A percentile compares a stretch with the other conserved stretches of the same genome.
Conservation (phyloP, 495 filamentous ascomycete genomes). For the Aspergillus kassunensis region DNA sequence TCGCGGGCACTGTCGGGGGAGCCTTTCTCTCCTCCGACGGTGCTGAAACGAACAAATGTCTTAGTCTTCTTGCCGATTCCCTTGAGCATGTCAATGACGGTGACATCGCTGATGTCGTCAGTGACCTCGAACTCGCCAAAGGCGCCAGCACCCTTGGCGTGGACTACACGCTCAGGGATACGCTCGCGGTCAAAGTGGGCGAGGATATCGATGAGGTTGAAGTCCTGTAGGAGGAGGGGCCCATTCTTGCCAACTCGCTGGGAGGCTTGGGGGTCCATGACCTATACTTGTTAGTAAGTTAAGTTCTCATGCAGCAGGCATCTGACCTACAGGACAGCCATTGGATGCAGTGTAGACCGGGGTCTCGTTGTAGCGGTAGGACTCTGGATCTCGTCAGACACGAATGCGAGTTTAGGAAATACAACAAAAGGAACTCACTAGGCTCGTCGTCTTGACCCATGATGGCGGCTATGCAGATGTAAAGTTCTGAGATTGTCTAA, state of each 20-base stretch:
- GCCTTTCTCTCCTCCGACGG: slow-evolving; percentile 65
- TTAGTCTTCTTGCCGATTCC: slow-evolving; percentile 65
- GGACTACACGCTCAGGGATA: slow-evolving; percentile 71
- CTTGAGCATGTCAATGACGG: slow-evolving; percentile 52
- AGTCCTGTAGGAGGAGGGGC: slow-evolving; percentile 59
- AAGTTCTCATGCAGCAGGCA: background rate
- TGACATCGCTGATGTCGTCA: slow-evolving; percentile 55
- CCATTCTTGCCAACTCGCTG: slow-evolving; percentile 61
- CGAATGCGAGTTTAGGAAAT: background rate
- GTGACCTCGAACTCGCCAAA: slow-evolving; percentile 74
- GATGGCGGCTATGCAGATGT: slow-evolving; percentile 12
- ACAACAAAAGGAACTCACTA: slow-evolving; percentile 18
- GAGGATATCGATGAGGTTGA: slow-evolving; percentile 61
- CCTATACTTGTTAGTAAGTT: slow-evolving; percentile 21
- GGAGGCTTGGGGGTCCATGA: slow-evolving; percentile 54
- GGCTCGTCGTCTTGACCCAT: slow-evolving; percentile 38
- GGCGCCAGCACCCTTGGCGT: slow-evolving; percentile 77
- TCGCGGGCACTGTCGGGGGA: slow-evolving; percentile 67
- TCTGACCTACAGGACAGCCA: slow-evolving; percentile 45
- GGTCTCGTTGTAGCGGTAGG: slow-evolving; percentile 54
- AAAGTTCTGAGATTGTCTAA: background rate
- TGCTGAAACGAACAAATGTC: slow-evolving; percentile 63
- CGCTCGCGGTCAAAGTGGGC: slow-evolving; percentile 68
- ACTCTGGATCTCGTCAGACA: slow-evolving; percentile 21
- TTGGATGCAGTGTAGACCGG: slow-evolving; percentile 61